Base-by-base conservation (phyloP, 2,329 filamentous ascomycete species). In the Amylocarpus encephaloides region DNA sequence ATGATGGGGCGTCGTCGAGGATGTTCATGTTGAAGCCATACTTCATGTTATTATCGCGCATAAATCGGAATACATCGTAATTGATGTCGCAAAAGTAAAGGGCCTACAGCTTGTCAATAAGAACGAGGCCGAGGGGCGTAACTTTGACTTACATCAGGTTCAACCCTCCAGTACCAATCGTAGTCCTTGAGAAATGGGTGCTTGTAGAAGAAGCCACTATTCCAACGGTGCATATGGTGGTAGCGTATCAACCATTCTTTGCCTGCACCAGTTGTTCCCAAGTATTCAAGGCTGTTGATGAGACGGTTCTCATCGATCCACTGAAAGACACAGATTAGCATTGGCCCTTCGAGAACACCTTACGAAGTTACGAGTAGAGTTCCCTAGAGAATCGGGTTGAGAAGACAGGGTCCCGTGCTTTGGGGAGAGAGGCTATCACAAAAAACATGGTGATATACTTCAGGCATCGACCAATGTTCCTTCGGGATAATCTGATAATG, bases 171-270 rank as follows among this genome's bases (percentile, higher is more conserved):
- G 62, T 79, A 82, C 72, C 74, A 83, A 48, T 80, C 73, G 55
- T 78, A 81, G 19, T 71, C 57, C 50, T 77, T 71, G 41, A 94
- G 76, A 1, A 84, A 82, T 0, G 83, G 80, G 66, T 94, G 88
- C 49, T 83, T 79, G 66, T 88, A 89, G 73, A 94, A 92, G 63
- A 88, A 75, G 49, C 87, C 88, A 55, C 83, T 85, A 67, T 90
- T 91, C 88, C 88, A 93, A 56, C 93, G 88, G 72, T 93, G 98
- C 93, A 97, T 98, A 76, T 98, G 93, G 57, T 93, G 84, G 76
- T 98, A 98, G 73, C 88, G 94, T 70, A 94, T 73, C 29, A 89
- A 95, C 71, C 95, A 92, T 47, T 92, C 93, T 67, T 97, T 97
- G 68, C 97, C 96, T 69, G 97, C 94, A 73, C 95, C 93, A 68